Evolutionary conservation across 1,139 yeast genomes (phyloP).

Genomic region (Scheffersomyces lignicola): DNA sequence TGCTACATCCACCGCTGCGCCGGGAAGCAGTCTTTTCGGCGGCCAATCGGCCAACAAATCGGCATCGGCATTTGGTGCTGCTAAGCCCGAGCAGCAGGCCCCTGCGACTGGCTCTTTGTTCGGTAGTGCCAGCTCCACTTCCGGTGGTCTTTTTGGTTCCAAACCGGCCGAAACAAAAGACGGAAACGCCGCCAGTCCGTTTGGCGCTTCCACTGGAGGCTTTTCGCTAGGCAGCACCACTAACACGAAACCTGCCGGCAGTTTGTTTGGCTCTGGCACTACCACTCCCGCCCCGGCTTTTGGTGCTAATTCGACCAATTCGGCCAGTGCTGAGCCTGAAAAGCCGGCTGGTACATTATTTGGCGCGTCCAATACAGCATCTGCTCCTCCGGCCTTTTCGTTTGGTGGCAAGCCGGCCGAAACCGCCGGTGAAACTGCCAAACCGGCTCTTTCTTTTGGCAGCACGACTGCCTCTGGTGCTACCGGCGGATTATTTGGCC

Average conservation of each 20-base stretch:
- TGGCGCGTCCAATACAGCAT: constrained; percentile 24
- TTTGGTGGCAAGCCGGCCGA: constrained; percentile 24
- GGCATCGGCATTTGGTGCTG: constrained; percentile 6
- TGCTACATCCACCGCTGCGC: constrained; percentile 4
- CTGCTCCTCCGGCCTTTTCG: constrained; percentile 13
- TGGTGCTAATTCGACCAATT: too few species aligned
- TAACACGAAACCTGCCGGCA: constrained; percentile 14
- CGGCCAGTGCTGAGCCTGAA: too few species aligned
- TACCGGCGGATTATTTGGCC: constrained; percentile 18
- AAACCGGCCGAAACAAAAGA: constrained; percentile 13
- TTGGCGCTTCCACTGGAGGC: constrained; percentile 9
- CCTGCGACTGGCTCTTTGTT: constrained; percentile 12
- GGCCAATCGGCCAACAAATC: constrained; percentile 7
- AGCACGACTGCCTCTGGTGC: constrained; percentile 9
- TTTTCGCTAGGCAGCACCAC: constrained; percentile 24
- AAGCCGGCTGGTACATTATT: constrained; percentile 18
- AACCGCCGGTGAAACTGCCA: constrained; percentile 6
- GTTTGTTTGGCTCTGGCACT: constrained; percentile 7
- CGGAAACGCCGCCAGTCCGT: constrained; percentile 4
- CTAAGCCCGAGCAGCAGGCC: constrained; percentile 8
- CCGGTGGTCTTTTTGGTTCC: constrained; percentile 18
- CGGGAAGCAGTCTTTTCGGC: constrained; percentile 9
- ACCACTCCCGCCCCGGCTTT: constrained; percentile 9
- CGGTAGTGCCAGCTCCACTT: constrained; percentile 20
- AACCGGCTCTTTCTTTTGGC: constrained; percentile 22